Base-by-base conservation (phyloP, 768 basidiomycete genomes). In the Tremella mesenterica region DNA sequence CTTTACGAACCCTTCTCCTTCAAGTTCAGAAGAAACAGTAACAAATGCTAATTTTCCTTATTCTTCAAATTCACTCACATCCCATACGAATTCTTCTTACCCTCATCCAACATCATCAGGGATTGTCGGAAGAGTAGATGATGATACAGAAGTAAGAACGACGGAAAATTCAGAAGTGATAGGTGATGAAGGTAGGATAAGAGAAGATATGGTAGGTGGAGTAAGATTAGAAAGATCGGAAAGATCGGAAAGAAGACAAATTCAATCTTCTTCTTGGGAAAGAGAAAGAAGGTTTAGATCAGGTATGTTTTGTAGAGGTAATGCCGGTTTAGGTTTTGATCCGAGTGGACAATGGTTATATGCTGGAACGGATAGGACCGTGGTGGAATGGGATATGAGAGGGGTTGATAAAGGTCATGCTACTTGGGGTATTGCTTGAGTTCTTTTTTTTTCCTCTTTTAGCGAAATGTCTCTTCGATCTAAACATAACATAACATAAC, bases 361-460 rank as follows among this genome's bases (percentile, higher is more conserved):
- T 64, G 83, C 81, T 13, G 86, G 82, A 20, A 80, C 81, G 50
- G 79, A 79, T 54, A 70, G 76, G 54, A 81, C 82, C 31, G 76
- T 91, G 23, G 83, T 82, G 6, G 88, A 90, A 69, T 91, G 86
- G 85, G 76, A 79, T 39, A 76, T 91, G 48, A 76, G 80, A 46
- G 52, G 67, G 14, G 14, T 41, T 4, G 52, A 60, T 1, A 50
- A 59, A 1, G 67, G 62, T n/a, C 52, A 51, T 5, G 64, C 59
- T 3, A 48, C 50, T 27, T 69, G 67, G 67, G 51, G 36, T 25
- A 52, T 69, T 59, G 58, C 56, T n/a, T 65, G 51, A 58, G n/a
- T n/a, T n/a, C n/a, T n/a, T n/a, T n/a, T n/a, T n/a, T n/a, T n/a
- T n/a, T n/a, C n/a, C n/a, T n/a, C n/a, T n/a, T n/a, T n/a, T n/a